Conservation (phyloP, 495 filamentous ascomycete genomes). For the Aspergillus heteromorphus region DNA sequence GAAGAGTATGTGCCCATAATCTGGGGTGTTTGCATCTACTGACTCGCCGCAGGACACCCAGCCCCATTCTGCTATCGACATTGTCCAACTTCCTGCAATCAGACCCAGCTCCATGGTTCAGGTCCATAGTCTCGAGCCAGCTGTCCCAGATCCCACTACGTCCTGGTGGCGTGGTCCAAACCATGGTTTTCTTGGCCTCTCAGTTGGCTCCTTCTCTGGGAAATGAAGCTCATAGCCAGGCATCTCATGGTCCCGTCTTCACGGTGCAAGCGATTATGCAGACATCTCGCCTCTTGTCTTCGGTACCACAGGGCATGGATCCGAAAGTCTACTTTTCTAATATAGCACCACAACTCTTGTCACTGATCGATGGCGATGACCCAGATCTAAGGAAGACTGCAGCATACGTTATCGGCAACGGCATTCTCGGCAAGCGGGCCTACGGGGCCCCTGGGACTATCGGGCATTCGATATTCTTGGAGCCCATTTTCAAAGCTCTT, state of each 20-base stretch:
- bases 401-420: conserved; percentile 68
- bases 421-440: conserved; percentile 60
- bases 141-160: conserved; percentile 63
- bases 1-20: conserved; percentile 32
- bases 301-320: conserved; percentile 54
- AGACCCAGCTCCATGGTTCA: conserved; percentile 43
- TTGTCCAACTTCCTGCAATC: conserved; percentile 44
- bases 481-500: conserved; percentile 58
- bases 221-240: conserved; percentile 28
- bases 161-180: conserved; percentile 57
- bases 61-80: conserved; percentile 37
- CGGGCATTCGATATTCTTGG: conserved; percentile 64
- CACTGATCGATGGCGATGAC: conserved; percentile 60
- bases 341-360: conserved; percentile 62
- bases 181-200: conserved; percentile 64
- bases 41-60: conserved; percentile 32
- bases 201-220: conserved; percentile 47
- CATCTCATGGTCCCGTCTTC: conserved; percentile 53
- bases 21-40: conserved; percentile 7
- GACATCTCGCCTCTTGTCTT: conserved; percentile 57
- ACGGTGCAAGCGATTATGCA: conserved; percentile 68
- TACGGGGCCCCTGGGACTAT: conserved; percentile 63
- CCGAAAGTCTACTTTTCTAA: conserved; percentile 54
- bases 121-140: conserved; percentile 41
- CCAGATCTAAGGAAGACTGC: conserved; percentile 60